Evolutionary conservation across 805 yeast species (phyloP).

Genomic region (Komagataella ulmi): DNA sequence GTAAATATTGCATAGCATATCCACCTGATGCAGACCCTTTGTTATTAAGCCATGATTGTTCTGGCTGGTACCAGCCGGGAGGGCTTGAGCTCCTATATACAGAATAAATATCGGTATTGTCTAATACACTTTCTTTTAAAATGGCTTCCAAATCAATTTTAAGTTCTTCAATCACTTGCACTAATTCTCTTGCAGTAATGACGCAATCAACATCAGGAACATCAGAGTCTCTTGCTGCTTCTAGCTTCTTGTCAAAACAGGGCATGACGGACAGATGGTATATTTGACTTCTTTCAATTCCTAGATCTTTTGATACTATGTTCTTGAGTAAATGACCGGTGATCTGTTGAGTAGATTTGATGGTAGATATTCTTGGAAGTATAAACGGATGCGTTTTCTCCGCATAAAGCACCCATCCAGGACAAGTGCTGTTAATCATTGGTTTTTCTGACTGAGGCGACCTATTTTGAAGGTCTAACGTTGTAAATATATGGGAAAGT

Average conservation of each 20-base stretch:
- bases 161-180: slow-evolving; percentile 55
- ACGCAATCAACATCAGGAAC: slow-evolving; percentile 81
- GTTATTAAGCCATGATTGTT: slow-evolving; percentile 58
- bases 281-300: slow-evolving; percentile 18
- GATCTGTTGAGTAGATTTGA: slow-evolving; percentile 87
- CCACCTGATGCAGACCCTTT: slow-evolving; percentile 86
- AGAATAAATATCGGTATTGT: slow-evolving; percentile 5
- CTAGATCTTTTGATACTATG: slow-evolving; percentile 23
- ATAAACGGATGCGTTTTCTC: slow-evolving; percentile 91
- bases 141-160: slow-evolving; percentile 20
- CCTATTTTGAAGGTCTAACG: slow-evolving; percentile 21
- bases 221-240: slow-evolving; percentile 75
- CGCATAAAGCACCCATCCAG: slow-evolving; percentile 93
- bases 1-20: slow-evolving; percentile 59
- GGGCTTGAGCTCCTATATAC: slow-evolving; percentile 32
- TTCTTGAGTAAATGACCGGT: slow-evolving; percentile 70
- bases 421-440: slow-evolving; percentile 64
- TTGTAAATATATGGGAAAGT: slow-evolving; percentile 38
- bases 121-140: slow-evolving; percentile 7
- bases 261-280: slow-evolving; percentile 92
- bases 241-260: slow-evolving; percentile 91
- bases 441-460: slow-evolving; percentile 23
- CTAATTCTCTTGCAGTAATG: slow-evolving; percentile 77
- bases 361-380: slow-evolving; percentile 53
- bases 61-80: slow-evolving; percentile 42